phyloP scores from a whole-genome alignment of 306 rosid species.

The Cicer yamashitae region DNA sequence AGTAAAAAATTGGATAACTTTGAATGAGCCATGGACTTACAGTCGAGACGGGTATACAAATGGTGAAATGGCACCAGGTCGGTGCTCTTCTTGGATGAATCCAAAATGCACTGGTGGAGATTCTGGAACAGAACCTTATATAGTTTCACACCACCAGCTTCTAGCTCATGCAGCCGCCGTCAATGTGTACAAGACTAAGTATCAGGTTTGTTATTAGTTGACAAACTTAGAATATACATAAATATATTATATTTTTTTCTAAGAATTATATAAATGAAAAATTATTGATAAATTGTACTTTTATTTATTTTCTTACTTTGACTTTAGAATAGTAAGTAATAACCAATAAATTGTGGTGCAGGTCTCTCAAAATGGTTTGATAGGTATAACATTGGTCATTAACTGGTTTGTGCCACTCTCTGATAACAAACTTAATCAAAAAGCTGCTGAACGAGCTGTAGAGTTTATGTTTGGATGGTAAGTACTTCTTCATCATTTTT shows the following conservation, averaged over 20 bases:
- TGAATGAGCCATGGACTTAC: conserved; percentile 48
- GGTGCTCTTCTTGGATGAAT: conserved; percentile 48
- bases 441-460: conserved; percentile 50
- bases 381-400: conserved; percentile 53
- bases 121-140: conserved; percentile 52
- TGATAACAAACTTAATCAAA: conserved; percentile 13
- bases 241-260: neutral
- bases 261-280: neutral
- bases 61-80: conserved; percentile 46
- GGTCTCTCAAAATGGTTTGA: conserved; percentile 56
- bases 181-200: conserved; percentile 46
- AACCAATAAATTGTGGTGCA: conserved; percentile 29
- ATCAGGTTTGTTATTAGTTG: conserved; percentile 38
- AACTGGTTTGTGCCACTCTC: conserved; percentile 55
- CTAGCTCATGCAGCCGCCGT: conserved; percentile 56
- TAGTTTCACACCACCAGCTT: conserved; percentile 48
- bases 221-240: neutral
- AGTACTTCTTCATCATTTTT: conserved; percentile 2
- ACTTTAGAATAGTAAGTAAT: neutral
- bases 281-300: neutral
- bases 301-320: neutral
- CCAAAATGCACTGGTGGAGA: conserved; percentile 47
- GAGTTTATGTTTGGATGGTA: conserved; percentile 50
- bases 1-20: conserved; percentile 56
- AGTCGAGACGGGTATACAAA: conserved; percentile 10